Conservation (phyloP, 345 rosid species). For the Erodium maritimum region DNA sequence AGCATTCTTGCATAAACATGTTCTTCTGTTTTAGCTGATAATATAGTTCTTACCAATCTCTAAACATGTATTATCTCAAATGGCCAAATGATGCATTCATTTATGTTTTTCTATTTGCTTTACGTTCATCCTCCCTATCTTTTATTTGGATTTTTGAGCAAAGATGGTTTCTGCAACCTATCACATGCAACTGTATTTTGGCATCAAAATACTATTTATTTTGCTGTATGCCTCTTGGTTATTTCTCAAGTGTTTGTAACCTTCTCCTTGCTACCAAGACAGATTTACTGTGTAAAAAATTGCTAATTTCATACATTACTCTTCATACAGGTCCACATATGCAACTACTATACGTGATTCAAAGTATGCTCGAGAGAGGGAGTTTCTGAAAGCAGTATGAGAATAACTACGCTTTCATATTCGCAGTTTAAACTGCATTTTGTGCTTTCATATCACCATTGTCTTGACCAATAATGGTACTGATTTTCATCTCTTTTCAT, state of each 20-base stretch:
- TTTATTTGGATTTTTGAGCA: neutral
- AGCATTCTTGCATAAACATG: neutral
- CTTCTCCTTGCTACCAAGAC: neutral
- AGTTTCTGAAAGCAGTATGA: constrained; percentile 90
- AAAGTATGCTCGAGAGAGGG: constrained; percentile 82
- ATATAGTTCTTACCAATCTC: neutral
- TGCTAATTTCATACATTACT: neutral
- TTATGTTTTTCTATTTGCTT: neutral
- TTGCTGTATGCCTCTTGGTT: neutral
- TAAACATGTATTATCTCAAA: neutral
- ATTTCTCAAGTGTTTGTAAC: neutral
- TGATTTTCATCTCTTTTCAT: constrained; percentile 1
- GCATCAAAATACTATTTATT: neutral
- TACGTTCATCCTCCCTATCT: neutral
- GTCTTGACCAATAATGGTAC: neutral
- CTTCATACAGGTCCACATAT: constrained; percentile 60
- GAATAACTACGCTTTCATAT: neutral
- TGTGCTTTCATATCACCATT: neutral
- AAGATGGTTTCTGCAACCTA: neutral
- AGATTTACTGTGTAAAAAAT: neutral
- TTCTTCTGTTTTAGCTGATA: neutral
- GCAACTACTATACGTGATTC: constrained; percentile 88
- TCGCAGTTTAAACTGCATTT: neutral
- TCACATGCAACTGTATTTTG: neutral
- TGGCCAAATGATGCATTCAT: neutral